Percentiles rank a stretch among this genome's conserved stretches.
Evolutionary conservation across 495 filamentous ascomycete genomes (phyloP).

Genomic region (Podospora pseudopauciseta): DNA sequence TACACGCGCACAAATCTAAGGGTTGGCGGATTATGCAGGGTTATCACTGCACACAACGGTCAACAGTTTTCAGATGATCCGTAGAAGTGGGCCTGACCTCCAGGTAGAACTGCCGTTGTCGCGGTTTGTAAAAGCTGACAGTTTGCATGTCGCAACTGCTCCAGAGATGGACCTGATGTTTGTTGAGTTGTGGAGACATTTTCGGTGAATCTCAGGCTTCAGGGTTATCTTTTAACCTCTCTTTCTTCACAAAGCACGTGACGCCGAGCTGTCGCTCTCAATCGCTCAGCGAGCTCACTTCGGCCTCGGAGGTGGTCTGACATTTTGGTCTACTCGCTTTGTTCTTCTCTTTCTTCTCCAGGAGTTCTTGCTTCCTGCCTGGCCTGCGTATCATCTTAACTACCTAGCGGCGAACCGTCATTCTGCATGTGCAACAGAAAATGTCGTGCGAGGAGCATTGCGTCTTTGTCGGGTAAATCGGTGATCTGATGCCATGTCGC

Average conservation of each 20-base stretch:
- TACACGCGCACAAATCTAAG: background rate
- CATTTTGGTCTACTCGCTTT: background rate
- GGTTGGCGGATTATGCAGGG: background rate
- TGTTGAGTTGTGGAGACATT: background rate
- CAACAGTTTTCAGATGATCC: background rate
- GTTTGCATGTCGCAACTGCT: background rate
- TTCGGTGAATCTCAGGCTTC: background rate
- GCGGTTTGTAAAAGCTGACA: background rate
- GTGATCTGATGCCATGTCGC: background rate
- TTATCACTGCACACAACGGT: background rate
- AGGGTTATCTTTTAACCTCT: background rate
- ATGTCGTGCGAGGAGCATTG: background rate
- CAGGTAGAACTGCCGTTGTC: background rate
- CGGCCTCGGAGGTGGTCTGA: background rate
- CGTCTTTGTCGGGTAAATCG: background rate
- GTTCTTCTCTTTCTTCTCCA: background rate
- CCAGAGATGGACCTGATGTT: background rate
- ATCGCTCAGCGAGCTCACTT: background rate
- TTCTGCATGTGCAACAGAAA: background rate
- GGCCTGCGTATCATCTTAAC: too few relatives aligned
- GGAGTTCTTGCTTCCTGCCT: too few relatives aligned
- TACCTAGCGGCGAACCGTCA: too few relatives aligned
- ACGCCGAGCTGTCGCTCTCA: background rate
- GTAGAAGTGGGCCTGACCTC: too few relatives aligned
- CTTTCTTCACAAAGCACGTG: background rate